Conservation (phyloP, 2,329 filamentous ascomycete genomes). For the Thermomyces lanuginosus region DNA sequence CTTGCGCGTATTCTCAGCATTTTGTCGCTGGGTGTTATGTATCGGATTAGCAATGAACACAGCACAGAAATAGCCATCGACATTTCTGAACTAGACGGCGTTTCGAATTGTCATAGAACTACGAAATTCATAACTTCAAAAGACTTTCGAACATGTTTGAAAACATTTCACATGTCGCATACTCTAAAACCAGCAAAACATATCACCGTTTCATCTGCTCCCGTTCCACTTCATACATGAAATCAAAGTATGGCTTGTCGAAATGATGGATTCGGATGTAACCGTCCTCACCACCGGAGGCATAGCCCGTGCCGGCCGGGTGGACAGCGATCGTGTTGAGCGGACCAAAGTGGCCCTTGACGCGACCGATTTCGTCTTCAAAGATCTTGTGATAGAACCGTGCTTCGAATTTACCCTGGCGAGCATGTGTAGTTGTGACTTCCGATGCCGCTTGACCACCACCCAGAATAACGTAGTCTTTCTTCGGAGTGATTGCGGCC, state of each 20-base stretch:
- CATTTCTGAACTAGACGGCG: too few relatives aligned
- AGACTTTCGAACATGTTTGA: too few relatives aligned
- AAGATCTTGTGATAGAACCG: conserved; percentile 99
- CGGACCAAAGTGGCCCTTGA: conserved; percentile 91
- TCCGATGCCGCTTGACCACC: conserved; percentile 98
- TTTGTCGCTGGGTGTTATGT: too few relatives aligned
- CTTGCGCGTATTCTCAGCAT: too few relatives aligned
- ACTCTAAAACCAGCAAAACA: conserved; percentile 1
- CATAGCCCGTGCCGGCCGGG: conserved; percentile 81
- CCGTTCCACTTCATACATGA: conserved; percentile 95
- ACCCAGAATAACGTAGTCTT: conserved; percentile 94
- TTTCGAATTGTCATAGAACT: too few relatives aligned
- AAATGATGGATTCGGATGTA: conserved; percentile 98
- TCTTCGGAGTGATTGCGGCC: conserved; percentile 82
- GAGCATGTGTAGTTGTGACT: conserved; percentile 81
- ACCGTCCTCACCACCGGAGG: conserved; percentile 90
- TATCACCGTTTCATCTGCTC: conserved; percentile 42
- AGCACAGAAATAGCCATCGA: too few relatives aligned
- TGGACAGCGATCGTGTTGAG: conserved; percentile 92
- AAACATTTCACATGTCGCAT: background rate
- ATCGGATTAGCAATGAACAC: too few relatives aligned
- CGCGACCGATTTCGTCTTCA: conserved; percentile 94
- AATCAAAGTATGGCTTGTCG: conserved; percentile 97
- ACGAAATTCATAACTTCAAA: too few relatives aligned
- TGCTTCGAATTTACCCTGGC: conserved; percentile 98